phyloP scores from a whole-genome alignment of 2,329 filamentous ascomycete genomes.

The Daldinia sp. region DNA sequence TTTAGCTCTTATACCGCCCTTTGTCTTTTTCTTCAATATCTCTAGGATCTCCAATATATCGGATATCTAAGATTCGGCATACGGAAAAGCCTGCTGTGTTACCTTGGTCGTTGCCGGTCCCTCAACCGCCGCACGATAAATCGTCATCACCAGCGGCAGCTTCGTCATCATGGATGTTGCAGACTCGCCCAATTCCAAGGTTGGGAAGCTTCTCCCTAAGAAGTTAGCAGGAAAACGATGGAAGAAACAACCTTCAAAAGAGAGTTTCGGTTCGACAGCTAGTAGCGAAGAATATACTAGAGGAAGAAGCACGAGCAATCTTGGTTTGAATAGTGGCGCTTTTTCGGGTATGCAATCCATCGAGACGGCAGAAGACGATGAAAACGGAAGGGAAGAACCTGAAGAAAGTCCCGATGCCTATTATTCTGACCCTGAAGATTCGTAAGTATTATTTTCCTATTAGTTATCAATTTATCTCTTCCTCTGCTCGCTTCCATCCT shows the following conservation, averaged over 20 bases:
- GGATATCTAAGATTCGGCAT: too few relatives aligned
- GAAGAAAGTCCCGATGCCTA: slow-evolving; percentile 47
- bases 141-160: slow-evolving; percentile 17
- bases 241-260: slow-evolving; percentile 55
- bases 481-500: background rate
- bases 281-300: slow-evolving; percentile 46
- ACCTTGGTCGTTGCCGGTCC: slow-evolving; percentile 3
- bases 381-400: slow-evolving; percentile 41
- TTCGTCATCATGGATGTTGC: slow-evolving; percentile 40
- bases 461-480: slow-evolving; percentile 16
- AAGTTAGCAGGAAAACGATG: slow-evolving; percentile 58
- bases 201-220: slow-evolving; percentile 57
- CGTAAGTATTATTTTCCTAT: slow-evolving; percentile 40
- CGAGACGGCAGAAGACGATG: slow-evolving; percentile 40
- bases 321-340: slow-evolving; percentile 33
- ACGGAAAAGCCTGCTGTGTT: slow-evolving; percentile 20
- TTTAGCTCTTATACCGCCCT: background rate
- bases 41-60: slow-evolving; percentile 7
- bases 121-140: slow-evolving; percentile 2
- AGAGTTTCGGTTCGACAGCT: slow-evolving; percentile 45
- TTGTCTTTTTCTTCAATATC: background rate
- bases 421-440: slow-evolving; percentile 48
- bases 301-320: slow-evolving; percentile 41
- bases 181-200: slow-evolving; percentile 33
- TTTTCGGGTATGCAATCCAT: slow-evolving; percentile 39